Percentiles rank a stretch among this genome's conserved stretches.
phyloP scores from a whole-genome alignment of 495 filamentous ascomycete genomes.

The Thozetella sp. region DNA sequence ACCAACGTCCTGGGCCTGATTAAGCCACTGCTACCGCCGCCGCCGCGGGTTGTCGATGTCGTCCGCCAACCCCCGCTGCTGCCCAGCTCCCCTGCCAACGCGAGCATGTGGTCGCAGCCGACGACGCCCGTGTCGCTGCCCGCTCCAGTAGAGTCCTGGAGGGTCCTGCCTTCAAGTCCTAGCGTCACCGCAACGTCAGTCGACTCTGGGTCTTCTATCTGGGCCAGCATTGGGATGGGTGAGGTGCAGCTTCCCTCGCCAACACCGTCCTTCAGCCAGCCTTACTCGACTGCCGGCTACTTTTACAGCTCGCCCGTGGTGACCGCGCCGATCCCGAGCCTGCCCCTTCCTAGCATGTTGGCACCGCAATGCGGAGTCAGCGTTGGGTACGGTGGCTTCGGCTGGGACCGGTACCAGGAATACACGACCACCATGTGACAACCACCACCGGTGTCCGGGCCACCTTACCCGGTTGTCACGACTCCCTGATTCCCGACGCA shows the following conservation, averaged over 20 bases:
- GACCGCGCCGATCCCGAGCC: slow-evolving; percentile 71
- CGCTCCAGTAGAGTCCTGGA: slow-evolving; percentile 87
- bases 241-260: slow-evolving; percentile 72
- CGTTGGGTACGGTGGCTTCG: slow-evolving; percentile 73
- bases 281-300: slow-evolving; percentile 67
- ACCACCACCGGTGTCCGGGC: slow-evolving; percentile 41
- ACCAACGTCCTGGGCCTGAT: slow-evolving; percentile 81
- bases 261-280: slow-evolving; percentile 78
- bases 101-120: slow-evolving; percentile 79
- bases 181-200: slow-evolving; percentile 67
- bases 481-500: slow-evolving; percentile 23
- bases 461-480: slow-evolving; percentile 39
- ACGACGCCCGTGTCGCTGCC: slow-evolving; percentile 52
- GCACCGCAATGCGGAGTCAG: slow-evolving; percentile 80
- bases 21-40: slow-evolving; percentile 88
- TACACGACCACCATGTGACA: slow-evolving; percentile 67
- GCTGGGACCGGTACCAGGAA: slow-evolving; percentile 73
- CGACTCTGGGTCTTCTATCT: slow-evolving; percentile 74
- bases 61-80: slow-evolving; percentile 83
- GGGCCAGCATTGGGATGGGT: slow-evolving; percentile 76
- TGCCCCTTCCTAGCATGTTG: slow-evolving; percentile 90
- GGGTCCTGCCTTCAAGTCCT: slow-evolving; percentile 86
- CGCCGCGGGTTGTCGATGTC: slow-evolving; percentile 89
- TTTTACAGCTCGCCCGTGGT: slow-evolving; percentile 64
- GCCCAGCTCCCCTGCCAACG: slow-evolving; percentile 78